Percentiles rank a stretch among this genome's conserved stretches.
Conservation (phyloP, 2,329 filamentous ascomycete species). For the Colletotrichum orchidophilum region DNA sequence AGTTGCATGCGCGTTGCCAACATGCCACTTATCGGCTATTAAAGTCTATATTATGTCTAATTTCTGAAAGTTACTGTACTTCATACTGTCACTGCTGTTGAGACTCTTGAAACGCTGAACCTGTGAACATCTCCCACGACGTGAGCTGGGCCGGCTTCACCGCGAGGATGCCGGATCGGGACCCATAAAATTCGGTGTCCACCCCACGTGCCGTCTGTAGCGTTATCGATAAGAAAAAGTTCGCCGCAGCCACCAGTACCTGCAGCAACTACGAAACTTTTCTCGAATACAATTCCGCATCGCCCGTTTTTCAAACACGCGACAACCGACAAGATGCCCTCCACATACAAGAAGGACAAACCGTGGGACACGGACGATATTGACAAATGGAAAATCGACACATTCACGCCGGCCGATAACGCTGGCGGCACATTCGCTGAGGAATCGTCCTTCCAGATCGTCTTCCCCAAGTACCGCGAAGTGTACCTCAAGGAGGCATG, state of each 20-base stretch:
- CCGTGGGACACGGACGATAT: conserved; percentile 97
- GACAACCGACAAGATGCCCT: conserved; percentile 70
- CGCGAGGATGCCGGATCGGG: neutral
- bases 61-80: neutral
- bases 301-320: neutral
- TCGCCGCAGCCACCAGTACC: neutral
- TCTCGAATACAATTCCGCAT: neutral
- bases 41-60: no score
- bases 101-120: no score
- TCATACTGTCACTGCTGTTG: neutral
- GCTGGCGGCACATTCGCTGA: conserved; percentile 85
- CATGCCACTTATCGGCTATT: neutral
- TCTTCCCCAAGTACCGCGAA: conserved; percentile 98
- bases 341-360: conserved; percentile 88
- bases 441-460: conserved; percentile 86
- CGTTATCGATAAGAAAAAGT: neutral
- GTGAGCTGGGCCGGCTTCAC: neutral
- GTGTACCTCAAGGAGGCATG: conserved; percentile 91
- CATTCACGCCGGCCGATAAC: conserved; percentile 89
- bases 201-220: neutral
- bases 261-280: neutral
- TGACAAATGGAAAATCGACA: conserved; percentile 94
- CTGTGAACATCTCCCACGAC: neutral
- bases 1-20: neutral
- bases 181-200: neutral